These are phyloP conservation scores for Xylaria flabelliformis DNA, from an alignment of 495 filamentous ascomycete genomes.

Conservation along the genomic window DNA sequence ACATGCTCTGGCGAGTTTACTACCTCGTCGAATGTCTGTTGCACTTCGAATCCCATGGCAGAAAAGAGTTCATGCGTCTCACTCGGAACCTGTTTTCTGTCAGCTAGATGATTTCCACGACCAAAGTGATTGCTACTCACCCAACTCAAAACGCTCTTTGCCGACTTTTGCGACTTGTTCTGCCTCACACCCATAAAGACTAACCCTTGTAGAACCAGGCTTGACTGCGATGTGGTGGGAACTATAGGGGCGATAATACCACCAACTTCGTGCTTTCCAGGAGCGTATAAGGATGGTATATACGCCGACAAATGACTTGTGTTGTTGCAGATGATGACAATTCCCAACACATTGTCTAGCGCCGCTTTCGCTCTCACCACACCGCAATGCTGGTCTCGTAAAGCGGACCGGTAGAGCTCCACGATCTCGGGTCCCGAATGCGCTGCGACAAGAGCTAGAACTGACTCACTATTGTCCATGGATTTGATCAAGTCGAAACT, in stretches of 20 bases:
- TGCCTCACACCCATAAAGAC: slow-evolving; percentile 82
- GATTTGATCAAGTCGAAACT: slow-evolving; percentile 84
- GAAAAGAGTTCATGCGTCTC: slow-evolving; percentile 72
- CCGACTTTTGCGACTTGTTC: slow-evolving; percentile 76
- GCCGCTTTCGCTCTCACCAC: slow-evolving; percentile 81
- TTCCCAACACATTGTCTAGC: slow-evolving; percentile 73
- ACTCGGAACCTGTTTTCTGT: slow-evolving; percentile 65
- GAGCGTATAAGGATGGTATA: slow-evolving; percentile 68
- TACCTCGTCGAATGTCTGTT: slow-evolving; percentile 82
- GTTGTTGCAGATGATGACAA: slow-evolving; percentile 80
- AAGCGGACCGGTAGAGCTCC: slow-evolving; percentile 79
- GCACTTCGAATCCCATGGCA: slow-evolving; percentile 76
- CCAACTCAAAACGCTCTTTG: slow-evolving; percentile 75
- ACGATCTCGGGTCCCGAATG: slow-evolving; percentile 81
- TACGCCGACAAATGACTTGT: slow-evolving; percentile 70
- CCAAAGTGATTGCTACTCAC: slow-evolving; percentile 53
- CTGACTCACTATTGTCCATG: slow-evolving; percentile 73
- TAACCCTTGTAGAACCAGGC: slow-evolving; percentile 75
- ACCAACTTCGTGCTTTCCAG: slow-evolving; percentile 61
- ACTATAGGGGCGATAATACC: slow-evolving; percentile 85
- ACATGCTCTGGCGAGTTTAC: slow-evolving; percentile 73
- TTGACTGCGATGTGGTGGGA: slow-evolving; percentile 70
- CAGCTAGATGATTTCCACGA: slow-evolving; percentile 31
- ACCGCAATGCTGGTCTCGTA: slow-evolving; percentile 76
- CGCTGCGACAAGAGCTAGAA: slow-evolving; percentile 76